Conservation (phyloP, 805 yeast species). For the Pichia scutulata region DNA sequence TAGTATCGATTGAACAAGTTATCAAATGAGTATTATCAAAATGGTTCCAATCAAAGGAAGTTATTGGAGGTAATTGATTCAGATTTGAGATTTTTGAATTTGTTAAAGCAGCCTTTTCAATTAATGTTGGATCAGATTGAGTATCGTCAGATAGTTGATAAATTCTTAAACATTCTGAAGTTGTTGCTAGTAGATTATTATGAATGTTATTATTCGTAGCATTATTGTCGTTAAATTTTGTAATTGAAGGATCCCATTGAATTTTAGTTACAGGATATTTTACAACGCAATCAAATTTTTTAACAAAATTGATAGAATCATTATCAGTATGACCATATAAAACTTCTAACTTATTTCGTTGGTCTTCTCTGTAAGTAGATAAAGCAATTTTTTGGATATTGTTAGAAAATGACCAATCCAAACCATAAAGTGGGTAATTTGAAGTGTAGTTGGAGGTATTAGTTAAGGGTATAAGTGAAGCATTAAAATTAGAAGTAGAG, state of each 20-base stretch:
- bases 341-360: slow-evolving; percentile 56
- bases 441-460: slow-evolving; percentile 37
- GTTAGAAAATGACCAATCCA: slow-evolving; percentile 42
- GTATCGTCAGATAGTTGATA: slow-evolving; percentile 23
- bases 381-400: slow-evolving; percentile 49
- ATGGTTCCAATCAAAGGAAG: slow-evolving; percentile 89
- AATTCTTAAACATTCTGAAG: slow-evolving; percentile 64
- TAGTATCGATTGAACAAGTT: slow-evolving; percentile 88
- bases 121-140: slow-evolving; percentile 19
- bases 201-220: slow-evolving; percentile 19
- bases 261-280: slow-evolving; percentile 65
- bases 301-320: slow-evolving; percentile 11
- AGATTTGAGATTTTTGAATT: slow-evolving; percentile 35
- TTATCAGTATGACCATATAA: slow-evolving; percentile 29
- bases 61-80: slow-evolving; percentile 72
- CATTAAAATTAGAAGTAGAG: not conserved
- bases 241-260: slow-evolving; percentile 59
- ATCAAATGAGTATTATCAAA: slow-evolving; percentile 63
- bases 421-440: slow-evolving; percentile 41
- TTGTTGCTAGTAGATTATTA: slow-evolving; percentile 45
- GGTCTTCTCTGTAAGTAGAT: slow-evolving; percentile 77
- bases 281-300: slow-evolving; percentile 24
- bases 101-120: slow-evolving; percentile 35
- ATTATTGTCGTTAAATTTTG: no score
- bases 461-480: not conserved